Conservation (phyloP, 495 filamentous ascomycete species). For the Hypoxylon fragiforme region DNA sequence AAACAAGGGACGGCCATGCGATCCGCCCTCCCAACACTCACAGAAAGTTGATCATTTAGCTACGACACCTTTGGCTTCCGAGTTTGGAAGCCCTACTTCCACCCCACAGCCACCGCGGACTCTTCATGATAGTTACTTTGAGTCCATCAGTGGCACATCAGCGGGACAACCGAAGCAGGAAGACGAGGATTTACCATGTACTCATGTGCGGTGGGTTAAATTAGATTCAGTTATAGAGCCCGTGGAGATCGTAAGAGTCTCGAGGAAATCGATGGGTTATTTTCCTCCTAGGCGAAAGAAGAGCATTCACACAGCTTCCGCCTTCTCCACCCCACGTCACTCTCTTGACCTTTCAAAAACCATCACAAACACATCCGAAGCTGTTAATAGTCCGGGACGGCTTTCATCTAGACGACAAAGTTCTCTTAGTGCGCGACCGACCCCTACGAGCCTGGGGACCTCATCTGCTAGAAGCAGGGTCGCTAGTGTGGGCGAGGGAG, state of each 20-base stretch:
- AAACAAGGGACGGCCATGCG: conserved; percentile 71
- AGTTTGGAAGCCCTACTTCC: conserved; percentile 15
- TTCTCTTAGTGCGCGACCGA: conserved; percentile 35
- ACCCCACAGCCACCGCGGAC: conserved; percentile 17
- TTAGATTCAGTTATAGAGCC: conserved; percentile 68
- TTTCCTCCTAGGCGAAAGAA: conserved; percentile 92
- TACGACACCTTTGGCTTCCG: conserved; percentile 44
- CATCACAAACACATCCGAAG: conserved; percentile 41
- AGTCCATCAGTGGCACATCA: conserved; percentile 38
- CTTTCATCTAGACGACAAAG: conserved; percentile 46
- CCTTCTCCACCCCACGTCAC: conserved; percentile 62
- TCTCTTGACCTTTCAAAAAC: conserved; percentile 62
- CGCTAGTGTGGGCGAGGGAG: conserved; percentile 31
- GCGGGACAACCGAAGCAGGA: conserved; percentile 20
- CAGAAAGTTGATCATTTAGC: conserved; percentile 51
- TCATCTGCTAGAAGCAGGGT: conserved; percentile 40
- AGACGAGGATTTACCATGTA: conserved; percentile 65
- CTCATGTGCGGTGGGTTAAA: conserved; percentile 82
- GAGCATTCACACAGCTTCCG: conserved; percentile 56
- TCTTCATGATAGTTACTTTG: conserved; percentile 44
- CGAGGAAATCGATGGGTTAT: conserved; percentile 80
- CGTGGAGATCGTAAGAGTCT: conserved; percentile 85
- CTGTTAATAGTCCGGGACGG: conserved; percentile 40
- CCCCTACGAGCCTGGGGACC: conserved; percentile 28
- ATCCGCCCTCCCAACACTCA: conserved; percentile 40